Evolutionary conservation across 75 land plant genomes (phyloP), one percentile per base, ranked within the genome.

Genomic region (Pinus albicaulis): DNA sequence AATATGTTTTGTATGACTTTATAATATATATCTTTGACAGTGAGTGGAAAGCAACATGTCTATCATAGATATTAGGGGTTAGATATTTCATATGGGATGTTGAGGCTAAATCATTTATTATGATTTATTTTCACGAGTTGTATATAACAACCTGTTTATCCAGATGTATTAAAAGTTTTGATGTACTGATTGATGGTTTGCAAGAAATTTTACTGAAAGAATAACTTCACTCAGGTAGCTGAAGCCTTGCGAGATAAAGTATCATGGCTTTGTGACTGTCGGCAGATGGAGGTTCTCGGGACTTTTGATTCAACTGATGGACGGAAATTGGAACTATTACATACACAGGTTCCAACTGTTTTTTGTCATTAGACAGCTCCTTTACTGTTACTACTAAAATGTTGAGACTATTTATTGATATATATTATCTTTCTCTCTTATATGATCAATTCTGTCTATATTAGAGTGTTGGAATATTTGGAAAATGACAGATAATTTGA

Each of bases 221-320:
- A 10, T 66, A 38, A n/a, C 19, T 34, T 71, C 7, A n/a, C 58
- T 59, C 60, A 81, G 82, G 85, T 84, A 23, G 74, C 71, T 31
- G 86, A 84, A 65, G 72, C 78, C 12, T 72, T 84, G 66, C 77
- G 83, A 66, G 84, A 84, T 81, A 63, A 79, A 55, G 75, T 80
- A 56, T 76, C 80, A 57, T 84, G 86, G 86, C 86, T 61, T 25
- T 73, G 72, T 48, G 86, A 84, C 44, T 84, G 86, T 41, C 84
- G 86, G 55, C 80, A 85, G 14, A 58, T 77, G 74, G 79, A 78
- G 41, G 44, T 82, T 52, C 44, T 84, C 61, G 76, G 86, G 23
- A 73, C 85, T 62, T 55, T 82, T 55, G 66, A 79, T n/a, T 82
- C 84, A 34, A 57, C 78, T 8, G 72, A 77, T 66, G 84, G 86